Evolutionary conservation across 2,329 filamentous ascomycete genomes (phyloP).

Genomic region (Polytolypa hystricis): DNA sequence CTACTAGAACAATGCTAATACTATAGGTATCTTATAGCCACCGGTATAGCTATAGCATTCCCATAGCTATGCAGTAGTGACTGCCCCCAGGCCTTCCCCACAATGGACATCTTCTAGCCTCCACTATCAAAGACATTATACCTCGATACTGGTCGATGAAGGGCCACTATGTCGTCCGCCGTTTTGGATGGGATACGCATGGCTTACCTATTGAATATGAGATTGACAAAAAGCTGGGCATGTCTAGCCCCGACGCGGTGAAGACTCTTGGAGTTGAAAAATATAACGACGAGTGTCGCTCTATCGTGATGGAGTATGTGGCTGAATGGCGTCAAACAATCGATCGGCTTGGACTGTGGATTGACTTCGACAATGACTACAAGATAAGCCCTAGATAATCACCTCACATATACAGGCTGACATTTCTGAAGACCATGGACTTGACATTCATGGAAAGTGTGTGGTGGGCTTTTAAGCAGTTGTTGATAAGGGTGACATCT

Average conservation of each 20-base stretch:
- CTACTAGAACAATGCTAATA: no score
- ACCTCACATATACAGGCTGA: slow-evolving; percentile 6
- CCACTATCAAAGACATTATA: slow-evolving; percentile 88
- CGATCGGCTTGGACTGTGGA: slow-evolving; percentile 75
- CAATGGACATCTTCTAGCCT: slow-evolving; percentile 64
- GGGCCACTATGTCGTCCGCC: slow-evolving; percentile 72
- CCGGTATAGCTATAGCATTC: background rate
- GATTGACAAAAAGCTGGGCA: slow-evolving; percentile 83
- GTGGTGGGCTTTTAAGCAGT: slow-evolving; percentile 87
- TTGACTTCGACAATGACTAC: slow-evolving; percentile 90
- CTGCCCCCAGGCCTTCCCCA: slow-evolving; percentile 40
- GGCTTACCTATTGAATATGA: slow-evolving; percentile 84
- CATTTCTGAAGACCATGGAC: slow-evolving; percentile 59
- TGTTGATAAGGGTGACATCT: slow-evolving; percentile 75
- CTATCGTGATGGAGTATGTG: slow-evolving; percentile 80
- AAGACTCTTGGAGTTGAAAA: slow-evolving; percentile 68
- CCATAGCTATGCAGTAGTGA: background rate
- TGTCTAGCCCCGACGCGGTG: slow-evolving; percentile 74
- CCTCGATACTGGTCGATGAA: slow-evolving; percentile 91
- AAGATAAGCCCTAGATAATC: slow-evolving; percentile 44
- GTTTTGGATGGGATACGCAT: slow-evolving; percentile 86
- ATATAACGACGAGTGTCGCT: slow-evolving; percentile 76
- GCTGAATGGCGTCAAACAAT: slow-evolving; percentile 73
- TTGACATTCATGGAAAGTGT: slow-evolving; percentile 78
- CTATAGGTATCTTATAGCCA: background rate